phyloP scores from a whole-genome alignment of 805 yeast species.

The Starmerella sp. region DNA sequence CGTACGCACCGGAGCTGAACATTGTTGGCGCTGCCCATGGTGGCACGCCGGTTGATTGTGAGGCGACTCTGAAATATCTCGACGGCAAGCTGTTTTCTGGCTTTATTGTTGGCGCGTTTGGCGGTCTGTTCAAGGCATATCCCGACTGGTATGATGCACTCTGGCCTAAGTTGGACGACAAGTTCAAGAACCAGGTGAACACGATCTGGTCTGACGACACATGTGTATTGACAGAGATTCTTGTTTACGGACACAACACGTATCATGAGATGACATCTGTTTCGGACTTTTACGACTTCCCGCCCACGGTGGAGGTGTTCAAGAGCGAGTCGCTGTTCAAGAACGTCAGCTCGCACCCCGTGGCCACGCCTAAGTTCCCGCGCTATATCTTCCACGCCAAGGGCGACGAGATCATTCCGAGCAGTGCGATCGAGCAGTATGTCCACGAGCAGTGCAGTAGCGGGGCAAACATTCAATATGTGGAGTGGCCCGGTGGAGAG shows the following conservation, averaged over 20 bases:
- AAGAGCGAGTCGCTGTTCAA: not conserved
- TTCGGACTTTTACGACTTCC: not conserved
- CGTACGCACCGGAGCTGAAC: not conserved
- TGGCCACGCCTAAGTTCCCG: constrained; percentile 20
- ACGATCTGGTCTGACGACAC: not conserved
- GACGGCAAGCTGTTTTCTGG: constrained; percentile 20
- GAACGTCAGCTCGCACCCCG: constrained; percentile 2
- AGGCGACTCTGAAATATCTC: constrained; percentile 4
- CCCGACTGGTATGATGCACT: constrained; percentile 11
- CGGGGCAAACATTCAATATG: constrained; percentile 8
- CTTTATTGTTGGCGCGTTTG: constrained; percentile 21
- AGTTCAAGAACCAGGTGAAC: not conserved
- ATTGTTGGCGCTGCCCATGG: constrained; percentile 20
- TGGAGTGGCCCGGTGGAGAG: not conserved
- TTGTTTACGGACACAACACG: not conserved
- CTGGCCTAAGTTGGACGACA: constrained; percentile 3
- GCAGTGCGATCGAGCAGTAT: constrained; percentile 13
- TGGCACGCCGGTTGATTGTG: not conserved
- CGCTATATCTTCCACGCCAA: constrained; percentile 22
- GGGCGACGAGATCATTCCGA: constrained; percentile 21
- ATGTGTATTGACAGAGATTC: not conserved
- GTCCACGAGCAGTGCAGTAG: constrained; percentile 6
- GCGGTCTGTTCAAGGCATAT: constrained; percentile 21
- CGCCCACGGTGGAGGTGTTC: not conserved
- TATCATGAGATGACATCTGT: not conserved